Percentiles rank a stretch among this genome's conserved stretches.
phyloP scores from a whole-genome alignment of 306 rosid species.

The Benincasa hispida region DNA sequence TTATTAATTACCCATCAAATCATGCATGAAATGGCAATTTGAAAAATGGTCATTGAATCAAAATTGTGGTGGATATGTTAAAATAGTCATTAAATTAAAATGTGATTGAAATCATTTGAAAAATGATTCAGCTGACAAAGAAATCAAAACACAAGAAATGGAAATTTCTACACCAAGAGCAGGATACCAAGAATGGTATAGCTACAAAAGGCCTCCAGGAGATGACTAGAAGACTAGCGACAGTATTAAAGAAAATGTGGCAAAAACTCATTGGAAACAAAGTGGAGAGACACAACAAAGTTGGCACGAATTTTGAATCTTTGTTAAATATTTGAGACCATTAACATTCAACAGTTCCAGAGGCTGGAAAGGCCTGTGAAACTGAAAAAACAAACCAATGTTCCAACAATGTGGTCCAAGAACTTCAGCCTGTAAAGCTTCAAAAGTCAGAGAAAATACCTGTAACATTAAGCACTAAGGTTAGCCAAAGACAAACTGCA shows the following conservation, averaged over 20 bases:
- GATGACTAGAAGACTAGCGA: not conserved
- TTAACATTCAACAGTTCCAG: constrained; percentile 30
- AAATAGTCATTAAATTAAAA: not conserved
- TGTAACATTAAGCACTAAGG: constrained; percentile 72
- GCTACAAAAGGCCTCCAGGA: not conserved
- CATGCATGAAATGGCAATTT: not conserved
- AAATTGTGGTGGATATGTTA: not conserved
- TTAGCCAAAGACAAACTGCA: constrained; percentile 32
- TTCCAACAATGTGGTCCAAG: constrained; percentile 70
- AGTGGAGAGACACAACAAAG: constrained; percentile 11
- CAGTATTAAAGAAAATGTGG: not conserved
- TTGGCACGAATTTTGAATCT: constrained; percentile 14
- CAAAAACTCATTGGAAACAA: not conserved
- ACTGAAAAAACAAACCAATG: constrained; percentile 59
- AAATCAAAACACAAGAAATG: not conserved
- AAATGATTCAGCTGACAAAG: not conserved
- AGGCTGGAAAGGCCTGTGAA: constrained; percentile 50
- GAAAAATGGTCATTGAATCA: not conserved
- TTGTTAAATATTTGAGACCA: constrained; percentile 24
- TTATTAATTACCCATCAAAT: not conserved
- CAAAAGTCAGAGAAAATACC: constrained; percentile 99
- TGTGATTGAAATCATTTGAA: not conserved
- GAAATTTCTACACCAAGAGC: not conserved
- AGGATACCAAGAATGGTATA: not conserved
- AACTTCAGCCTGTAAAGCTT: constrained; percentile 58